Evolutionary conservation across 2,329 filamentous ascomycete genomes (phyloP).

Genomic region (Beauveria australis): DNA sequence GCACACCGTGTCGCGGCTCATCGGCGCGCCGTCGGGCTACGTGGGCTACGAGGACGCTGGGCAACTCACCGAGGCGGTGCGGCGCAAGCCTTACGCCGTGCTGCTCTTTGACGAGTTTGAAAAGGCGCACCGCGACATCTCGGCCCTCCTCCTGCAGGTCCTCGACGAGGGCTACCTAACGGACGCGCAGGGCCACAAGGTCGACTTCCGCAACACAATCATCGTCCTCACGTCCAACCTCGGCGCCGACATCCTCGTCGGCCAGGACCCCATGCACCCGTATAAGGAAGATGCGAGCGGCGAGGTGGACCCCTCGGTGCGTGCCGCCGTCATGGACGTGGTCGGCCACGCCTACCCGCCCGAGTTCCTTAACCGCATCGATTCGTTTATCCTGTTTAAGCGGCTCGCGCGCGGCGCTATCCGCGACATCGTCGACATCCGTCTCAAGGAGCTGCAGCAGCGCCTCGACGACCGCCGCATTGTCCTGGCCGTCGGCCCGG

Average conservation of each 20-base stretch:
- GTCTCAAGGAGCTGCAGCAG: conserved; percentile 73
- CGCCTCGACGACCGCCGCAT: conserved; percentile 83
- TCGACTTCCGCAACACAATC: conserved; percentile 94
- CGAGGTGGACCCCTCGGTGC: conserved; percentile 64
- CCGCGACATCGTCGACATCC: conserved; percentile 88
- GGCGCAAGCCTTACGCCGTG: conserved; percentile 90
- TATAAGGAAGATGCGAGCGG: conserved; percentile 56
- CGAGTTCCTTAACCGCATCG: conserved; percentile 93
- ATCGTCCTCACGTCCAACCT: conserved; percentile 96
- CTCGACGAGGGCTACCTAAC: conserved; percentile 95
- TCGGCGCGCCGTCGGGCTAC: conserved; percentile 88
- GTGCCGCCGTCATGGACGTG: conserved; percentile 79
- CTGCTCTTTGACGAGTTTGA: conserved; percentile 96
- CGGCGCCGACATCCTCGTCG: conserved; percentile 83
- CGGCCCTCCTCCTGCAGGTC: conserved; percentile 82
- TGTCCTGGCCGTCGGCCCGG: conserved; percentile 58
- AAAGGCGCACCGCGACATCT: conserved; percentile 93
- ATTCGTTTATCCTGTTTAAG: conserved; percentile 96
- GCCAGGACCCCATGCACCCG: conserved; percentile 56
- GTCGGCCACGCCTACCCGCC: conserved; percentile 70
- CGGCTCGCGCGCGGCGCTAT: conserved; percentile 70
- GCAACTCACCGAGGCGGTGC: conserved; percentile 89
- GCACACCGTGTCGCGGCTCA: conserved; percentile 87
- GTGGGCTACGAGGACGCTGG: conserved; percentile 96
- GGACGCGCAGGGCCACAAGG: conserved; percentile 89